phyloP scores from a whole-genome alignment of 2,329 filamentous ascomycete genomes.

The Claviceps sorghi region DNA sequence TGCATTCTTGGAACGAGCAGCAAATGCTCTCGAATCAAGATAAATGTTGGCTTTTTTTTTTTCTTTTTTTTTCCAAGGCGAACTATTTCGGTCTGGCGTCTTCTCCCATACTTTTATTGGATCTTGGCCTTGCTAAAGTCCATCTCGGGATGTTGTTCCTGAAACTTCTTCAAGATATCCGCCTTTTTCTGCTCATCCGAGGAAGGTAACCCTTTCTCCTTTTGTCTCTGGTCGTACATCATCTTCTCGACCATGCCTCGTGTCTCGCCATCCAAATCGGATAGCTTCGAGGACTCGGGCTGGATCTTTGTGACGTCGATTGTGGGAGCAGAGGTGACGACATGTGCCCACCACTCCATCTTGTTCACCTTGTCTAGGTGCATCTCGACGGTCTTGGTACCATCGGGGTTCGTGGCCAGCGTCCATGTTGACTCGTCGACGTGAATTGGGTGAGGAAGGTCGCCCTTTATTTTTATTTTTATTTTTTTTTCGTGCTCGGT shows the following conservation, averaged over 20 bases:
- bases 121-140: slow-evolving; percentile 60
- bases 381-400: slow-evolving; percentile 54
- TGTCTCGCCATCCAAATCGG: slow-evolving; percentile 88
- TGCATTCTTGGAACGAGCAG: slow-evolving; percentile 46
- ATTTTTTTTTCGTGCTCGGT: neutral
- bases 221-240: slow-evolving; percentile 98
- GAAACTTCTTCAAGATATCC: slow-evolving; percentile 86
- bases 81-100: neutral
- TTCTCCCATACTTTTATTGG: slow-evolving; percentile 21
- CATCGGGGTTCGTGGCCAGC: slow-evolving; percentile 56
- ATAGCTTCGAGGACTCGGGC: slow-evolving; percentile 81
- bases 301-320: slow-evolving; percentile 93
- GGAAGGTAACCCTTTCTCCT: slow-evolving; percentile 76
- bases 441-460: slow-evolving; percentile 64
- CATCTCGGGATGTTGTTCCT: slow-evolving; percentile 62
- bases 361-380: slow-evolving; percentile 94
- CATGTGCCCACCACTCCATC: slow-evolving; percentile 96
- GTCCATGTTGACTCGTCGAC: slow-evolving; percentile 94
- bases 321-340: slow-evolving; percentile 70
- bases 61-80: neutral
- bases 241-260: slow-evolving; percentile 99
- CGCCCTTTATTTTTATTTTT: slow-evolving; percentile 45
- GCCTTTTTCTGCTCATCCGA: slow-evolving; percentile 93
- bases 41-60: slow-evolving; percentile 9
- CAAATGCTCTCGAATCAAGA: slow-evolving; percentile 37